Base-by-base conservation (phyloP, 768 basidiomycete species). In the Boletellus emodensis region DNA sequence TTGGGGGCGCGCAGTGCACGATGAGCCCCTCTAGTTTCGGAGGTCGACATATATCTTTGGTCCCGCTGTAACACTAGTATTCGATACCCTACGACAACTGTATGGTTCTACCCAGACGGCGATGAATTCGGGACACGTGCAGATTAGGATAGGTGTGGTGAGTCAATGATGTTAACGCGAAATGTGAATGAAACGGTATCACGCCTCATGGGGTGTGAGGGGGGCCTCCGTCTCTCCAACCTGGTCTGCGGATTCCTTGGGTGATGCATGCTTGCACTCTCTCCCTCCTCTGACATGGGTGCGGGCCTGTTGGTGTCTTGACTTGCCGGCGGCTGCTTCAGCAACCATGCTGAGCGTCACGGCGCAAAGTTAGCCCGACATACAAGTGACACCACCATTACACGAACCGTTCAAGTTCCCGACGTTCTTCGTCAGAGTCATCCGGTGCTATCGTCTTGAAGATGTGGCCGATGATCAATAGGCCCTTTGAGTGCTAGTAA, bases 401-500 rank as follows among this genome's bases (percentile, higher is more conserved):
- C 6, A 65, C 83, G 24, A 59, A 91, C 88, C 93, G 75, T 71
- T 99, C 96, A 17, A 99, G 81, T 68, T 97, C 93, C 42, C 96
- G 80, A 22, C 96, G 83, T 62, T 96, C 96, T 64, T 88, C 87
- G 62, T 96, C 94, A 8, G 90, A 85, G 64, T 90, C 93, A 63
- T 98, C 95, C 3, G 96, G 88, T 28, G 78, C 64, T 0, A 89
- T 80, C 4, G 77, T 71, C 68, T 94, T 95, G 77, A 97, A 95
- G 58, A 95, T 84, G 14, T 87, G 86, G 7, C 95, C 96, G 32
- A 88, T 85, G 14, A 91, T 74, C 49, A 98, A 72, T n/a, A 98
- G 75, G 38, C 87, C 94, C 86, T 93, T 60, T 6, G 22, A 7
- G 45, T 28, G 32, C 6, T 37, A 39, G 55, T 50, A 22, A 54